Conservation (phyloP, 2,329 filamentous ascomycete species). For the Fusarium euwallaceae region DNA sequence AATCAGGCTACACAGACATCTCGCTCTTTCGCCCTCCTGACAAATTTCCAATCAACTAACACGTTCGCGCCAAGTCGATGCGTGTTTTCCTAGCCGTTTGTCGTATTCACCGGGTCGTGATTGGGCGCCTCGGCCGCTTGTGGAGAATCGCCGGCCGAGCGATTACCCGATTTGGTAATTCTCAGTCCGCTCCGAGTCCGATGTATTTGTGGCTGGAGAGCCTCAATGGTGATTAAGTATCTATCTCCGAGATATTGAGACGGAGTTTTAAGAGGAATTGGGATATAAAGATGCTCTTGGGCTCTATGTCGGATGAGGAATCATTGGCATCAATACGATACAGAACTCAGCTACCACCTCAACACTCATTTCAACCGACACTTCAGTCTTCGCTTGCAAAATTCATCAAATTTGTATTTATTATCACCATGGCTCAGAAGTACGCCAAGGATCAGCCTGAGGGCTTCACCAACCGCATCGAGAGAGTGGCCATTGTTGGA, state of each 20-base stretch:
- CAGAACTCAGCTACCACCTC: background rate
- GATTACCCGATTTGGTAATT: slow-evolving; percentile 25
- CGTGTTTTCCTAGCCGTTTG: slow-evolving; percentile 9
- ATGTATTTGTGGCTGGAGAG: background rate
- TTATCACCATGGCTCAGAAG: slow-evolving; percentile 37
- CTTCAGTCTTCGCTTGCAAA: background rate
- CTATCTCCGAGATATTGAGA: background rate
- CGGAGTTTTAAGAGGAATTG: too few relatives aligned
- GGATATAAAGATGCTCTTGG: background rate
- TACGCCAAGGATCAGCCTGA: slow-evolving; percentile 54
- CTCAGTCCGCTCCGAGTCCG: slow-evolving; percentile 14
- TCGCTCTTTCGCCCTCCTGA: background rate
- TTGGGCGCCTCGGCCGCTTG: background rate
- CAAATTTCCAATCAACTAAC: slow-evolving; percentile 6
- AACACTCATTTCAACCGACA: background rate
- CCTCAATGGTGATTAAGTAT: slow-evolving; percentile 10
- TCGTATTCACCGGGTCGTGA: slow-evolving; percentile 26
- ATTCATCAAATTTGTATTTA: background rate
- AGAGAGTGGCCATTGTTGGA: slow-evolving; percentile 62
- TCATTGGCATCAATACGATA: background rate
- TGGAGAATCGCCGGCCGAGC: slow-evolving; percentile 1
- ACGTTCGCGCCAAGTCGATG: background rate
- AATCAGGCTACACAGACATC: slow-evolving; percentile 6
- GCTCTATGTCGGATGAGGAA: background rate
- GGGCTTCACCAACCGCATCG: slow-evolving; percentile 57